A percentile compares a stretch with the other conserved stretches of the same genome.
Evolutionary conservation across 768 basidiomycete genomes (phyloP).

Genomic region (Boletus rufocinnamomeus): DNA sequence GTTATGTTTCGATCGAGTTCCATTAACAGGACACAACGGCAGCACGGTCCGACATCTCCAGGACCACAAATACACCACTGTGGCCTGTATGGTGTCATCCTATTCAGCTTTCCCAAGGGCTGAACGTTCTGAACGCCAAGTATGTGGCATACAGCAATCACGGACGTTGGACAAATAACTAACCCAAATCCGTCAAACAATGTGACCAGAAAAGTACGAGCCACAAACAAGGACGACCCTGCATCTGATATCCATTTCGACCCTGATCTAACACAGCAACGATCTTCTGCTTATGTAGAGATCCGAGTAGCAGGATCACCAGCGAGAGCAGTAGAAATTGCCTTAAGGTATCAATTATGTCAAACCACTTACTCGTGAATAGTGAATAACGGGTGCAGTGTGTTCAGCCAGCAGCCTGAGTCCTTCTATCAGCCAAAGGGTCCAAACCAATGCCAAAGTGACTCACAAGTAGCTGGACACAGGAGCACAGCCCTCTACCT

Average conservation of each 20-base stretch:
- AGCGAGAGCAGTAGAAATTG: constrained; percentile 49
- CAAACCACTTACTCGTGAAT: constrained; percentile 53
- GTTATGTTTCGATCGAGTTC: constrained; percentile 3
- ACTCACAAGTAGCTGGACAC: constrained; percentile 69
- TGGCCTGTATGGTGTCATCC: neutral
- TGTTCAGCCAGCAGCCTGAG: constrained; percentile 62
- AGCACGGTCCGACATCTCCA: constrained; percentile 4
- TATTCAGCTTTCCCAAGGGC: neutral
- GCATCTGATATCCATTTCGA: neutral
- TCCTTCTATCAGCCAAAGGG: neutral
- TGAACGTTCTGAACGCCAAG: neutral
- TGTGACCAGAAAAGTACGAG: neutral
- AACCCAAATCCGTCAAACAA: constrained; percentile 2
- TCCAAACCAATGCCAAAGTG: neutral
- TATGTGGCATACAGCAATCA: constrained; percentile 6
- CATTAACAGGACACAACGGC: constrained; percentile 3
- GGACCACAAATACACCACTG: constrained; percentile 5
- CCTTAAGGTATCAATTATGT: constrained; percentile 28
- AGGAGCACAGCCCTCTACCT: constrained; percentile 58
- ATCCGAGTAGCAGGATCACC: constrained; percentile 25
- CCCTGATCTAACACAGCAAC: neutral
- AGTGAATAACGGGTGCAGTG: constrained; percentile 61
- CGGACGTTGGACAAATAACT: neutral
- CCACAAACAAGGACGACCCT: neutral
- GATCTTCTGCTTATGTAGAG: constrained; percentile 4